These are phyloP conservation scores for Talaromyces sp. DNA, from an alignment of 2,329 filamentous ascomycete species.

Conservation along the genomic window DNA sequence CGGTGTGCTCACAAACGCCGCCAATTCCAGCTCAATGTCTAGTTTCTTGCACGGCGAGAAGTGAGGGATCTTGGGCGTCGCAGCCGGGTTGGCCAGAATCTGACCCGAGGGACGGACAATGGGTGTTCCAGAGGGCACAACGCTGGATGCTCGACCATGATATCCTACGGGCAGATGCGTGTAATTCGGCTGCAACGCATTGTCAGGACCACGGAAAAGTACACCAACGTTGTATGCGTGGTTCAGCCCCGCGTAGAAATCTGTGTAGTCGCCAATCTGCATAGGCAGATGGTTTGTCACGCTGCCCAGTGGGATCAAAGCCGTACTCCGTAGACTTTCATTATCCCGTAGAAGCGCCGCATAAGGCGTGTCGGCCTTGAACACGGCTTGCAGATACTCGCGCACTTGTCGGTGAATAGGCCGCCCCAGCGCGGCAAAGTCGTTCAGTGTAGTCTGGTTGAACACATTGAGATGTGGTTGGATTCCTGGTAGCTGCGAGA, in stretches of 20 bases:
- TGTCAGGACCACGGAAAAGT: conserved; percentile 67
- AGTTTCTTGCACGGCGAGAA: conserved; percentile 63
- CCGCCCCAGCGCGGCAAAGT: conserved; percentile 68
- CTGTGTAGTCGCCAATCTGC: conserved; percentile 76
- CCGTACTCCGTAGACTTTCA: conserved; percentile 50
- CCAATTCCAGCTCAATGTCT: conserved; percentile 77
- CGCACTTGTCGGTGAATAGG: conserved; percentile 65
- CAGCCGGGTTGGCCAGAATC: conserved; percentile 61
- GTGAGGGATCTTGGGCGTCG: conserved; percentile 58
- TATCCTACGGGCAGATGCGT: conserved; percentile 77
- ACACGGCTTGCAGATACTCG: conserved; percentile 63
- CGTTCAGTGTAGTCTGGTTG: conserved; percentile 62
- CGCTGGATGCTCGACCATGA: conserved; percentile 70
- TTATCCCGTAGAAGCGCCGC: conserved; percentile 63
- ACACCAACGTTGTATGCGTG: conserved; percentile 70
- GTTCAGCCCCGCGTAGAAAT: conserved; percentile 77
- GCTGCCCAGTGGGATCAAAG: conserved; percentile 55
- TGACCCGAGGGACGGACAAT: conserved; percentile 73
- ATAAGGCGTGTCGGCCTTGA: conserved; percentile 56
- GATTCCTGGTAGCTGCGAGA: conserved; percentile 54
- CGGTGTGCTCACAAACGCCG: conserved; percentile 64
- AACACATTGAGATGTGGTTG: conserved; percentile 59
- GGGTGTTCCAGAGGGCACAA: conserved; percentile 69
- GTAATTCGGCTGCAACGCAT: conserved; percentile 77
- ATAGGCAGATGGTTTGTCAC: conserved; percentile 68